Evolutionary conservation across 352 stramenopile genomes (phyloP).

Genomic region (Lagenidium sp.): DNA sequence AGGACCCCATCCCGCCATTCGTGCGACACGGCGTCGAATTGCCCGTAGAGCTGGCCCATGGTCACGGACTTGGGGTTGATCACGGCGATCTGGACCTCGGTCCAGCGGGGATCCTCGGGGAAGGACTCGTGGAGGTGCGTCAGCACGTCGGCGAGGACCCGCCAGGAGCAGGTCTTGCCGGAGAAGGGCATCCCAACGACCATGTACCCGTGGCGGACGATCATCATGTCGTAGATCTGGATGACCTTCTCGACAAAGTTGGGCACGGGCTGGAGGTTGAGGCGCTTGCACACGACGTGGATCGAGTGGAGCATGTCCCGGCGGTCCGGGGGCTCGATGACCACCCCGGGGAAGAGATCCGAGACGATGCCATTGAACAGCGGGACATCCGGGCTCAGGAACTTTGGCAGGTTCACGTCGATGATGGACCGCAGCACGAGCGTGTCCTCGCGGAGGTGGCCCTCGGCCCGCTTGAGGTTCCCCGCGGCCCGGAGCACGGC

Average conservation of each 20-base stretch:
- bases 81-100: slow-evolving; percentile 60
- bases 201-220: slow-evolving; percentile 95
- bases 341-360: slow-evolving; percentile 89
- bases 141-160: slow-evolving; percentile 87
- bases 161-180: slow-evolving; percentile 89
- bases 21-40: slow-evolving; percentile 93
- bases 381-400: slow-evolving; percentile 89
- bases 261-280: slow-evolving; percentile 77
- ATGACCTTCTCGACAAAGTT: slow-evolving; percentile 93
- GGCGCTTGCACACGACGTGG: slow-evolving; percentile 64
- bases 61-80: slow-evolving; percentile 94
- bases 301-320: slow-evolving; percentile 83
- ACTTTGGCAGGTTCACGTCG: slow-evolving; percentile 93
- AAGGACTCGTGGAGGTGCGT: slow-evolving; percentile 60
- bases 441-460: slow-evolving; percentile 78
- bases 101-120: slow-evolving; percentile 62
- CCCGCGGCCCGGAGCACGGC: slow-evolving; percentile 90
- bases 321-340: slow-evolving; percentile 83
- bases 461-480: slow-evolving; percentile 84
- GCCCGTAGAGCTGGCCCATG: slow-evolving; percentile 91
- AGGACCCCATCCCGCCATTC: slow-evolving; percentile 94
- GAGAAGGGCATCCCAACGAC: slow-evolving; percentile 93
- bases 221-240: slow-evolving; percentile 96
- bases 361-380: slow-evolving; percentile 93
- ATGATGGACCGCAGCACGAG: slow-evolving; percentile 90